Percentiles rank a stretch among this genome's conserved stretches.
These are phyloP conservation scores for Psilocybe subaeruginosa DNA, from an alignment of 768 basidiomycete genomes.

Conservation along the genomic window DNA sequence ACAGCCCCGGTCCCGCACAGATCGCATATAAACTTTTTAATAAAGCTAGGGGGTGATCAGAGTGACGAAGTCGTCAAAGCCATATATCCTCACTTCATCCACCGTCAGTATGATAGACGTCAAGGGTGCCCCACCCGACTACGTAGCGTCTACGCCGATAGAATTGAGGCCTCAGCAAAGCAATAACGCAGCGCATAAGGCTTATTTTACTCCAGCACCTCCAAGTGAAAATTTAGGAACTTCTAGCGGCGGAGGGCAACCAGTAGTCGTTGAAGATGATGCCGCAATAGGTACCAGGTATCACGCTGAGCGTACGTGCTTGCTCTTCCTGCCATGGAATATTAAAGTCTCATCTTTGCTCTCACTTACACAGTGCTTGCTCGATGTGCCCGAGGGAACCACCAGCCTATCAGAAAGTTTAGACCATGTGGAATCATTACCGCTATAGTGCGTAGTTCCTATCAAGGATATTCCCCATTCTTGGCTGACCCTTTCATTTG, in stretches of 20 bases:
- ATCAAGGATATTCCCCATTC: neutral
- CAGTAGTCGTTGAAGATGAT: neutral
- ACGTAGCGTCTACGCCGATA: no score
- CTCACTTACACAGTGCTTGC: conserved; percentile 2
- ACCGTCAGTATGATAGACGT: no score
- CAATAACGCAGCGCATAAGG: no score
- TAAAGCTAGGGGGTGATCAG: no score
- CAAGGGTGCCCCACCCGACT: no score
- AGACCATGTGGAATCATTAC: conserved; percentile 18
- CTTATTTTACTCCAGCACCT: neutral
- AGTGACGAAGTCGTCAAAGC: no score
- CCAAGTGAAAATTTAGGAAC: neutral
- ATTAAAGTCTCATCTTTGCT: neutral
- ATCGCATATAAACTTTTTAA: no score
- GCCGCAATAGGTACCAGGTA: neutral
- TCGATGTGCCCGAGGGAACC: conserved; percentile 16
- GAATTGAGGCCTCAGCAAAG: no score
- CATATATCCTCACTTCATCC: no score
- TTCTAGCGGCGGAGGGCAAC: neutral
- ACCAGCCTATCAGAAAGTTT: conserved; percentile 13
- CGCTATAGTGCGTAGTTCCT: conserved; percentile 14
- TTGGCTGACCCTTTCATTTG: neutral
- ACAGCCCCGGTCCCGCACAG: no score
- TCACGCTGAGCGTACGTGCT: conserved; percentile 1
- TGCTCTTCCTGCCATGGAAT: neutral